Evolutionary conservation across 495 filamentous ascomycete genomes (phyloP).

Genomic region (Symbiotaphrina buchneri): DNA sequence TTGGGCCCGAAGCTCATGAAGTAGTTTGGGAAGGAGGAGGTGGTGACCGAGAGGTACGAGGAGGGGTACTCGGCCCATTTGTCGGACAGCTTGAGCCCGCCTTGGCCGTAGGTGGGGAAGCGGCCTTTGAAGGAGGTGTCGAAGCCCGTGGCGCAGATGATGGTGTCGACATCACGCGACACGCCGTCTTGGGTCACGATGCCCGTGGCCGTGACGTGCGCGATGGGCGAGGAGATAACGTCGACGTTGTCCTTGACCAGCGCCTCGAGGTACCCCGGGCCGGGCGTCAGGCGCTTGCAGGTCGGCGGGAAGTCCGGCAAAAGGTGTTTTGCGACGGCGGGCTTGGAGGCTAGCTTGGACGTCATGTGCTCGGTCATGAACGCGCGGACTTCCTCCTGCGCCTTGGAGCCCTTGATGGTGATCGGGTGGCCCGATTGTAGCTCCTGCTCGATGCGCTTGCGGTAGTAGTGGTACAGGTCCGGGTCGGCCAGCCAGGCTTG

Average conservation of each 20-base stretch:
- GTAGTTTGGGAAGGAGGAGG: constrained; percentile 43
- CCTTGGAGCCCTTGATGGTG: constrained; percentile 12
- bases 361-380: constrained; percentile 13
- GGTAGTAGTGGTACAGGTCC: constrained; percentile 22
- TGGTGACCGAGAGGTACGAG: constrained; percentile 37
- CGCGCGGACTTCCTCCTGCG: constrained; percentile 5
- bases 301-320: constrained; percentile 42
- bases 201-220: constrained; percentile 28
- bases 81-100: constrained; percentile 23
- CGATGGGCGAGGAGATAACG: constrained; percentile 32
- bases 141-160: constrained; percentile 48
- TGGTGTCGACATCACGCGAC: constrained; percentile 15
- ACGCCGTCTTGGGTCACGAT: constrained; percentile 12
- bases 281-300: constrained; percentile 49
- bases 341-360: constrained; percentile 24
- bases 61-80: constrained; percentile 34
- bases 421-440: constrained; percentile 32
- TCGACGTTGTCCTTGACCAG: constrained; percentile 37
- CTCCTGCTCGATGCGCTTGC: constrained; percentile 26
- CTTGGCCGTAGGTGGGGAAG: constrained; percentile 27
- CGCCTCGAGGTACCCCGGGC: constrained; percentile 49
- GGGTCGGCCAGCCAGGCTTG: constrained; percentile 25
- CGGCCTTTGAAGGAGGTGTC: constrained; percentile 33
- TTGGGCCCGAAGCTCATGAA: constrained; percentile 29
- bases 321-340: constrained; percentile 27